phyloP scores from a whole-genome alignment of 805 yeast species.

The Lachancea waltii region DNA sequence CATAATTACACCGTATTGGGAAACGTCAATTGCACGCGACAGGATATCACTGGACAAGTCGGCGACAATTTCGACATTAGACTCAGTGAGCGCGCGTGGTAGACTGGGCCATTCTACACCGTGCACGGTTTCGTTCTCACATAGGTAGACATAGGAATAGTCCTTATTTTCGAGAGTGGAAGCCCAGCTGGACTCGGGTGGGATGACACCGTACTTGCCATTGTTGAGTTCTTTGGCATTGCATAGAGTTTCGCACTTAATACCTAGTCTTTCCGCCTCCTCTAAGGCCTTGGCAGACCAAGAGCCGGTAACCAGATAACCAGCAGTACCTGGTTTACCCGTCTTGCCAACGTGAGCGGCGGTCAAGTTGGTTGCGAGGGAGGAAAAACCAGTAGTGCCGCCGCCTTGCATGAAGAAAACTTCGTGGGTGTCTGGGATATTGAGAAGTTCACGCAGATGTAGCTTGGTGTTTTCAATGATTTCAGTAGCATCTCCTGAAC shows the following conservation, averaged over 20 bases:
- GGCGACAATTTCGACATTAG: constrained; percentile 75
- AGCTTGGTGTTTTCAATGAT: constrained; percentile 73
- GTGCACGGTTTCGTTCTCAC: constrained; percentile 96
- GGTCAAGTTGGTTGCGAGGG: constrained; percentile 73
- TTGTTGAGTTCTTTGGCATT: constrained; percentile 48
- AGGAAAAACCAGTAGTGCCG: constrained; percentile 92
- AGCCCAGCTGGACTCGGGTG: constrained; percentile 57
- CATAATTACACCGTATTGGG: constrained; percentile 81
- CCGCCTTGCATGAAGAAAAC: constrained; percentile 97
- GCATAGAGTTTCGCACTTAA: constrained; percentile 61
- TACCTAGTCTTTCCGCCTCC: constrained; percentile 81
- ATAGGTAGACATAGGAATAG: constrained; percentile 79
- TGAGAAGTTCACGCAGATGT: constrained; percentile 55
- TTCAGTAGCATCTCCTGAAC: constrained; percentile 73
- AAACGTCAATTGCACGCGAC: constrained; percentile 72
- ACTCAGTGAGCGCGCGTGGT: constrained; percentile 46
- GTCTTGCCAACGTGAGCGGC: constrained; percentile 68
- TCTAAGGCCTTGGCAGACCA: constrained; percentile 89
- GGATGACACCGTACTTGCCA: constrained; percentile 63
- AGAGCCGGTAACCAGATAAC: constrained; percentile 84
- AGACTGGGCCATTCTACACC: constrained; percentile 74
- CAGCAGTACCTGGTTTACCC: constrained; percentile 73
- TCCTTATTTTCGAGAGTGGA: constrained; percentile 41
- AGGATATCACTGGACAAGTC: constrained; percentile 93
- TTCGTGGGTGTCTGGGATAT: constrained; percentile 87